phyloP scores from a whole-genome alignment of 2,329 filamentous ascomycete genomes.

The Diaporthe amygdali region DNA sequence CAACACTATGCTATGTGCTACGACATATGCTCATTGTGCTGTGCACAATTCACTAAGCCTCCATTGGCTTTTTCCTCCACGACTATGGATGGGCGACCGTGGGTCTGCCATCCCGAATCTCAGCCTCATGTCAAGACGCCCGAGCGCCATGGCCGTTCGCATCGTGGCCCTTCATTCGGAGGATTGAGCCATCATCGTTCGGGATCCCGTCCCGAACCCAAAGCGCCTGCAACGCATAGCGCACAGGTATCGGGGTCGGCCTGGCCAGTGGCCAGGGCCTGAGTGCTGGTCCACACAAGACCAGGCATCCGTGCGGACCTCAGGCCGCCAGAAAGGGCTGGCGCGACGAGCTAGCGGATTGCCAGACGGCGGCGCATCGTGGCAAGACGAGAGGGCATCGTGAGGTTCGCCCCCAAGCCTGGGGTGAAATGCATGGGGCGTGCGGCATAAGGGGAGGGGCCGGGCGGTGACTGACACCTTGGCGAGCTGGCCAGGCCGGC shows the following conservation, averaged over 20 bases:
- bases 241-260: neutral
- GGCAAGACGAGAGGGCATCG: conserved; percentile 3
- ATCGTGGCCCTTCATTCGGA: neutral
- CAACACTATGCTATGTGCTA: neutral
- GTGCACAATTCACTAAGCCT: neutral
- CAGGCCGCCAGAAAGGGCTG: neutral
- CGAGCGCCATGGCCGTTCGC: neutral
- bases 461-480: conserved; percentile 14
- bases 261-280: neutral
- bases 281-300: neutral
- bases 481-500: conserved; percentile 16
- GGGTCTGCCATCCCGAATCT: conserved; percentile 5
- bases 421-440: neutral
- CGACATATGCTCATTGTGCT: neutral
- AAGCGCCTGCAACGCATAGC: neutral
- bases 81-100: neutral
- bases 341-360: neutral
- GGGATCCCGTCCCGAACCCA: neutral
- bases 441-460: conserved; percentile 6
- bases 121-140: conserved; percentile 1
- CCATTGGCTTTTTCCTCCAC: neutral
- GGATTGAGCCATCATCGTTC: neutral
- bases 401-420: neutral
- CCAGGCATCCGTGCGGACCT: neutral
- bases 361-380: conserved; percentile 5